Conservation (phyloP, 2,329 filamentous ascomycete species). For the Stagonosporopsis cucurbitacearum region DNA sequence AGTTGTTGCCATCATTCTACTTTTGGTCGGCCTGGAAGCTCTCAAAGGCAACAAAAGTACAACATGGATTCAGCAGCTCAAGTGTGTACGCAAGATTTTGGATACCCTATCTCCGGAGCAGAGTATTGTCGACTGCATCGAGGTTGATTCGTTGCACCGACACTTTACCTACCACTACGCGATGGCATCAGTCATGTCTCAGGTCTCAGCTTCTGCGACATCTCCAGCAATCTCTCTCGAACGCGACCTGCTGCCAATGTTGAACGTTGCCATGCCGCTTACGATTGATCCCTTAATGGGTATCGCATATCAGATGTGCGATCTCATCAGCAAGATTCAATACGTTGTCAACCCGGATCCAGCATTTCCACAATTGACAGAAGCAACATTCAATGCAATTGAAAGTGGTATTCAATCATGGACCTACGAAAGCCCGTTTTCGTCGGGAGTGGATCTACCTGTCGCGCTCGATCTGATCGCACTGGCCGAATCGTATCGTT, state of each 20-base stretch:
- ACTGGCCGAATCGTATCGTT: conserved; percentile 44
- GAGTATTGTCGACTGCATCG: conserved; percentile 34
- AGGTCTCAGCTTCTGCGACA: conserved; percentile 27
- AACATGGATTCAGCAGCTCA: conserved; percentile 46
- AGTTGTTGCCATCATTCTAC: conserved; percentile 43
- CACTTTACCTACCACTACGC: conserved; percentile 49
- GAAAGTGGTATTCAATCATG: conserved; percentile 42
- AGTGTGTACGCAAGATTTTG: conserved; percentile 42
- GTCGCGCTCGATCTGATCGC: conserved; percentile 46
- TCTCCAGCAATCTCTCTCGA: conserved; percentile 25
- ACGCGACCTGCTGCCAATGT: conserved; percentile 27
- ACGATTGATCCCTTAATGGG: conserved; percentile 48
- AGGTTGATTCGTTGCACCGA: conserved; percentile 43
- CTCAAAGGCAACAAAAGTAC: conserved; percentile 45
- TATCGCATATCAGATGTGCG: conserved; percentile 44
- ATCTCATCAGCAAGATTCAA: conserved; percentile 44
- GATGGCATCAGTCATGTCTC: conserved; percentile 45
- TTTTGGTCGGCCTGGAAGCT: conserved; percentile 45
- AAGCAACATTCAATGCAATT: conserved; percentile 43
- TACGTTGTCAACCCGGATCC: conserved; percentile 42
- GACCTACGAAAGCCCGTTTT: conserved; percentile 44
- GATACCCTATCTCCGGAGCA: conserved; percentile 34
- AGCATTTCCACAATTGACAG: conserved; percentile 42
- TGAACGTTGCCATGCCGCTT: conserved; percentile 27
- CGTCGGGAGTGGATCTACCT: conserved; percentile 37